Conservation (phyloP, 495 filamentous ascomycete genomes). For the Eremomyces bilateralis region DNA sequence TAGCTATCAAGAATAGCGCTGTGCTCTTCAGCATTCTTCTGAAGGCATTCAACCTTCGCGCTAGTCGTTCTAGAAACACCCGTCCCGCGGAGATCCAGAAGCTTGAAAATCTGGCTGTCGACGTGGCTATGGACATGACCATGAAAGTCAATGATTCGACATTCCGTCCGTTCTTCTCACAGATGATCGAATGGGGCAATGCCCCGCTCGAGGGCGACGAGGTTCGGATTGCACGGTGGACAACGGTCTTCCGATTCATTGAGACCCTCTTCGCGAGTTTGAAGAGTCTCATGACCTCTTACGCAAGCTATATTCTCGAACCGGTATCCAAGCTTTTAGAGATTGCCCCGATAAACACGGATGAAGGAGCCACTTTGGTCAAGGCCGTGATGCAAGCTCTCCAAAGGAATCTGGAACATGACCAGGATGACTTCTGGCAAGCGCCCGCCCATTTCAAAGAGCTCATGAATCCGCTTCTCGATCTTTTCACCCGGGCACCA, state of each 20-base stretch:
- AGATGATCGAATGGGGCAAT: conserved; percentile 58
- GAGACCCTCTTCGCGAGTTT: conserved; percentile 52
- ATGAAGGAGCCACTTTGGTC: conserved; percentile 4
- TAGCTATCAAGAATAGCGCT: conserved; percentile 44
- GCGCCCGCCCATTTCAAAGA: conserved; percentile 59
- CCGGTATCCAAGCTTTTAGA: conserved; percentile 41
- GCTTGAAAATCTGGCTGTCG: too few species aligned
- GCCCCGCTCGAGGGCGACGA: conserved; percentile 35
- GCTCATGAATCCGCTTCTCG: conserved; percentile 43
- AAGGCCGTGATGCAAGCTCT: conserved; percentile 41
- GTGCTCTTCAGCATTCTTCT: conserved; percentile 49
- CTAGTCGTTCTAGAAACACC: conserved; percentile 9
- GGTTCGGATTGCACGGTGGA: conserved; percentile 30
- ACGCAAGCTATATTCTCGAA: conserved; percentile 67
- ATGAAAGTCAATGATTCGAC: conserved; percentile 92
- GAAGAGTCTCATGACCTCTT: too few species aligned
- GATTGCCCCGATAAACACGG: conserved; percentile 3
- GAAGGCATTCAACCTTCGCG: conserved; percentile 23
- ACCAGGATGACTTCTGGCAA: conserved; percentile 80
- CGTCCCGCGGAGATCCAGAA: too few species aligned
- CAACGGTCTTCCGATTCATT: conserved; percentile 57
- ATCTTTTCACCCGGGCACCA: conserved; percentile 38
- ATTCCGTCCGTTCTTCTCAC: conserved; percentile 80
- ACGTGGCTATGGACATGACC: conserved; percentile 63
- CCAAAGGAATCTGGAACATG: conserved; percentile 52